Evolutionary conservation across 2,329 filamentous ascomycete genomes (phyloP), one percentile per base, ranked within the genome.

Genomic region (Neophaeococcomyces aloes): DNA sequence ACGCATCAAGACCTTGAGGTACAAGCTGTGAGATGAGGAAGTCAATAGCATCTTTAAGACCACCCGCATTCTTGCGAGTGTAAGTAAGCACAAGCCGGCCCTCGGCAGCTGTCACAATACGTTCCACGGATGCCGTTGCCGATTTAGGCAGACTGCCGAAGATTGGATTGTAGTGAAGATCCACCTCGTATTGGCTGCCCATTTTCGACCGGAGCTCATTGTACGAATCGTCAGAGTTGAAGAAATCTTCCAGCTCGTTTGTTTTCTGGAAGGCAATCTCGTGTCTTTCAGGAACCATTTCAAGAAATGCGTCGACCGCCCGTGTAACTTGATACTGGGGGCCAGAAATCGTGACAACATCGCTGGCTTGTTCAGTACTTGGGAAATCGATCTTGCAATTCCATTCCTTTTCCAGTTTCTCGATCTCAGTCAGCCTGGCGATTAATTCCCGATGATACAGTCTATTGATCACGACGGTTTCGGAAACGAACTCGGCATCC

Each of bases 331-430:
- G 91, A 76, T 93, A 98, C 68, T 96, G 89, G 38, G 91, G 91
- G 3, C 91, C 91, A 49, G 87, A 94, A 46, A 98, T 87, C 14
- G 83, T 93, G 42, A 98, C 87, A 59, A 93, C 83, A 59, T 98
- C 91, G 61, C 89, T 96, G 17, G 91, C 91, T 65, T 93, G 84
- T 63, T 98, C 91, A 7, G 91, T 96, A 66, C 88, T 94, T 6
- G 91, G 91, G 61, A 98, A 98, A 55, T 87, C 85, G 59, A 98
- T 93, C 71, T 96, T 96, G 79, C 91, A 98, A 64, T 96, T 96
- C 83, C 88, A 96, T 67, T 94, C 95, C 73, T 94, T 93, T 70
- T 98, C 91, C 40, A 98, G 74, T 55, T 91, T 86, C 53, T 96
- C 89, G 46, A 98, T 86, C 59, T 95, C 86, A 34, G 77, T 71